A percentile compares a stretch with the other conserved stretches of the same genome.
These are phyloP conservation scores for Blepharisma japonicum DNA, from an alignment of 73 alveolate species.

Conservation along the genomic window DNA sequence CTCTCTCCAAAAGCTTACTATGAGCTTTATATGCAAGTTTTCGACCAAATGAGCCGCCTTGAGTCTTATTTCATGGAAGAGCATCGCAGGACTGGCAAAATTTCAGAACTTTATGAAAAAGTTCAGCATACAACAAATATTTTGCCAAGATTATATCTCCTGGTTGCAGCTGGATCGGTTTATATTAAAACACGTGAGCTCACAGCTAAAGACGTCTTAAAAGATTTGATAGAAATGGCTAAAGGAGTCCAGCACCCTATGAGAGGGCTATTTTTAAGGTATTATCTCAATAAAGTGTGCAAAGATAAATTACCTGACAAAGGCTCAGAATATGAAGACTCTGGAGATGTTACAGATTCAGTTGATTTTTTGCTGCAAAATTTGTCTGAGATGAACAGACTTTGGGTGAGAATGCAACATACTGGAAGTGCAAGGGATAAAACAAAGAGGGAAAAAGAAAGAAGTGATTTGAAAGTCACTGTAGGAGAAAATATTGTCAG, in stretches of 20 bases:
- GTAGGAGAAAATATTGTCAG: conserved; percentile 96
- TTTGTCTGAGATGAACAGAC: conserved; percentile 95
- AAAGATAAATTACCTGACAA: conserved; percentile 97
- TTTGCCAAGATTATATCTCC: conserved; percentile 91
- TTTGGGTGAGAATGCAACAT: conserved; percentile 95
- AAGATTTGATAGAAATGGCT: conserved; percentile 91
- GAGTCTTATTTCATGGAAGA: conserved; percentile 93
- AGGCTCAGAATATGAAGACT: conserved; percentile 77
- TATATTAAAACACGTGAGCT: conserved; percentile 90
- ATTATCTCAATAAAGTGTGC: conserved; percentile 90
- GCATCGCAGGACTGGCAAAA: conserved; percentile 86
- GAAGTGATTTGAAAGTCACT: conserved; percentile 88
- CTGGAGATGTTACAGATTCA: conserved; percentile 91
- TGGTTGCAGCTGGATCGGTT: conserved; percentile 98
- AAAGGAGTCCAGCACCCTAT: conserved; percentile 98
- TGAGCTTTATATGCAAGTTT: conserved; percentile 59
- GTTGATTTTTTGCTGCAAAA: conserved; percentile 86
- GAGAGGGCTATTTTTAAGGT: conserved; percentile 95
- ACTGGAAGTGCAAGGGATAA: conserved; percentile 70
- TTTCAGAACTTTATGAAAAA: conserved; percentile 91
- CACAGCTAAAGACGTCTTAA: conserved; percentile 82
- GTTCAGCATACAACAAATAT: conserved; percentile 97
- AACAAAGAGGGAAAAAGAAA: conserved; percentile 87
- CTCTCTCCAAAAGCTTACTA: conserved; percentile 92
- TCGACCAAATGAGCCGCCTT: conserved; percentile 89